Percentiles rank a stretch among this genome's conserved stretches.
Evolutionary conservation across 495 filamentous ascomycete genomes (phyloP).

Genomic region (Daldinia loculata): DNA sequence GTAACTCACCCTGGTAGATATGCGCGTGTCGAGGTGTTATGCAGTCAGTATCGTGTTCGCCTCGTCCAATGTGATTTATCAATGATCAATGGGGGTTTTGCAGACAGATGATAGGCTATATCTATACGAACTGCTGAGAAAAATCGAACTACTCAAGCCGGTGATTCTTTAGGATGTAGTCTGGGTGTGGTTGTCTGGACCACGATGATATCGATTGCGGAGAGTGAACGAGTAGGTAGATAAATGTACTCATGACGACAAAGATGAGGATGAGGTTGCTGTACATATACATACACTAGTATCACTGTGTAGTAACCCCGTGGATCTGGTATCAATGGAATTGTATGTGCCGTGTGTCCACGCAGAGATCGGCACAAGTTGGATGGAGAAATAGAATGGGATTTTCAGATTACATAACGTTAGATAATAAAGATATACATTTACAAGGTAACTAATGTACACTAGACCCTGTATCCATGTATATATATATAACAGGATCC

Average conservation of each 20-base stretch:
- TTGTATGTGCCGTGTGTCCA: not conserved
- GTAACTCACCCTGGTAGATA: slow-evolving; percentile 33
- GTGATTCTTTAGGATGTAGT: not conserved
- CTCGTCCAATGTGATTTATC: slow-evolving; percentile 1
- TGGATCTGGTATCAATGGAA: not conserved
- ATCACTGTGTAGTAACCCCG: not conserved
- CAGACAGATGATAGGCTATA: not conserved
- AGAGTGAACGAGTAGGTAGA: not conserved
- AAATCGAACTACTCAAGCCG: slow-evolving; percentile 12
- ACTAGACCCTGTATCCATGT: not conserved
- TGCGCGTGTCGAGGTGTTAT: slow-evolving; percentile 1
- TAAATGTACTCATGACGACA: not conserved
- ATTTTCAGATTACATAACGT: slow-evolving; percentile 1
- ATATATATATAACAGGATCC: not conserved
- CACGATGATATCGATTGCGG: slow-evolving; percentile 7
- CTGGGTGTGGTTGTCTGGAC: not conserved
- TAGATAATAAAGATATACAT: not conserved
- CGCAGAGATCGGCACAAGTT: not conserved
- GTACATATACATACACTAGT: not conserved
- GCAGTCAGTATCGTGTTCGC: not conserved
- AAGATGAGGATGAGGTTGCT: not conserved
- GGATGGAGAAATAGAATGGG: not conserved
- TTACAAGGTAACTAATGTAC: too few species aligned
- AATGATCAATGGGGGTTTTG: slow-evolving; percentile 9
- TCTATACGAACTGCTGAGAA: slow-evolving; percentile 20